Base-by-base conservation (phyloP, 371 early-diverging fungal genomes). In the Caulochytrium protostelioides region DNA sequence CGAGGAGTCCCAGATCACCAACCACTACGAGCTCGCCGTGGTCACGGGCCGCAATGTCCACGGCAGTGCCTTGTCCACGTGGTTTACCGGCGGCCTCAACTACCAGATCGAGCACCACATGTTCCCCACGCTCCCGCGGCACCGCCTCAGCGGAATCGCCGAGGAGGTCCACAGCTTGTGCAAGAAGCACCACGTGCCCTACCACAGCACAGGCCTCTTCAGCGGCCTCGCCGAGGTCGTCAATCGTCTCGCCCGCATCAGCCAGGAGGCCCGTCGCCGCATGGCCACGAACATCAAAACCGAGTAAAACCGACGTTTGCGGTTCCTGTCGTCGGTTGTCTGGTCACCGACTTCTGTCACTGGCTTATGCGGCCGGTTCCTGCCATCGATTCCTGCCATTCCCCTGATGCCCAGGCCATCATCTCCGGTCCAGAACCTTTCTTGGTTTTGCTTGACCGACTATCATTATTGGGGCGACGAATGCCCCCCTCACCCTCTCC, bases 1-100 rank as follows among this genome's bases (percentile, higher is more conserved):
- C 38, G 65, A 73, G 30, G 70, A 77, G 46, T 67, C 77, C 13
- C 56, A 62, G 16, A 46, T 59, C 4, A 70, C 74, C 62, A 75
- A 77, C 38, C 82, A 81, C 38, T 83, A 68, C 49, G 66, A 72
- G 40, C 69, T 77, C 30, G 77, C 77, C 41, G 68, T 78, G 23
- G 49, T 72, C 27, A 81, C 85, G 21, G 82, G 82, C 15, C 73
- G 85, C 37, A 74, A 84, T 57, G 79, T 84, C 18, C 43, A 49
- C 21, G 52, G 72, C 19, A 44, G 47, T 40, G 38, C 57, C 18
- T 56, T 79, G 37, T 55, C 65, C 37, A 69, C 77, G 56, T 84
- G 81, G 80, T 81, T 80, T 46, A 72, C 73, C 31, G 81, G 80
- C 25, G 82, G 81, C 29, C 59, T 81, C 42, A 81, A 81, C 65